Percentiles rank a stretch among this genome's conserved stretches.
phyloP scores from a whole-genome alignment of 495 filamentous ascomycete species.

The Aspergillus leporis region DNA sequence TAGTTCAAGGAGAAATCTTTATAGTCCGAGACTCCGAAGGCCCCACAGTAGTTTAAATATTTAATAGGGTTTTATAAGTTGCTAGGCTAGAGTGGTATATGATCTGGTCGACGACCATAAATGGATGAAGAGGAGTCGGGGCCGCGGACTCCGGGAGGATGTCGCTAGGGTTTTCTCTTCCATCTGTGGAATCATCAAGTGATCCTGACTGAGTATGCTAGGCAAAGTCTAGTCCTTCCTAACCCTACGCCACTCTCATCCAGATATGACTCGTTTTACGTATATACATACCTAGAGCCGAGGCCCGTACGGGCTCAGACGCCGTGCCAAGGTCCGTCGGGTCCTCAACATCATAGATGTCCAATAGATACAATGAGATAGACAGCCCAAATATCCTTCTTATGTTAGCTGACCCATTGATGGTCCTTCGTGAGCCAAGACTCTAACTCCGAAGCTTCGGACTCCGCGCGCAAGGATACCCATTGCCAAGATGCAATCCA shows the following conservation, averaged over 20 bases:
- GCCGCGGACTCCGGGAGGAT: background rate
- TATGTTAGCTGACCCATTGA: background rate
- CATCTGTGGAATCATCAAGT: background rate
- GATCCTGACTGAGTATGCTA: background rate
- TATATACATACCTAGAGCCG: no score
- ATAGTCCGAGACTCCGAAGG: constrained; percentile 2
- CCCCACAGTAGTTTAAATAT: background rate
- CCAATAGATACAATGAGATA: background rate
- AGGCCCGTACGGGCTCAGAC: no score
- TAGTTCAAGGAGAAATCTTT: background rate
- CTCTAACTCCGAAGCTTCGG: background rate
- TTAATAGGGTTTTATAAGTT: no score
- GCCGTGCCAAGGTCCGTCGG: no score
- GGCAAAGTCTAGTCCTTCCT: background rate
- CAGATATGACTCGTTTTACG: no score
- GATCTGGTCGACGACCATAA: background rate
- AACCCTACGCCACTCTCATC: no score
- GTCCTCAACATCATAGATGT: no score
- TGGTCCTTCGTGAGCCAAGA: background rate
- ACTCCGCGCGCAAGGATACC: background rate
- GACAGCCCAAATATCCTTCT: background rate
- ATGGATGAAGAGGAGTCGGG: background rate
- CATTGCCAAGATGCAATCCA: background rate
- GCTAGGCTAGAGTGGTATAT: background rate
- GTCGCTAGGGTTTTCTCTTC: background rate